Evolutionary conservation across 2,329 filamentous ascomycete species (phyloP).

Genomic region (Plenodomus tracheiphilus): DNA sequence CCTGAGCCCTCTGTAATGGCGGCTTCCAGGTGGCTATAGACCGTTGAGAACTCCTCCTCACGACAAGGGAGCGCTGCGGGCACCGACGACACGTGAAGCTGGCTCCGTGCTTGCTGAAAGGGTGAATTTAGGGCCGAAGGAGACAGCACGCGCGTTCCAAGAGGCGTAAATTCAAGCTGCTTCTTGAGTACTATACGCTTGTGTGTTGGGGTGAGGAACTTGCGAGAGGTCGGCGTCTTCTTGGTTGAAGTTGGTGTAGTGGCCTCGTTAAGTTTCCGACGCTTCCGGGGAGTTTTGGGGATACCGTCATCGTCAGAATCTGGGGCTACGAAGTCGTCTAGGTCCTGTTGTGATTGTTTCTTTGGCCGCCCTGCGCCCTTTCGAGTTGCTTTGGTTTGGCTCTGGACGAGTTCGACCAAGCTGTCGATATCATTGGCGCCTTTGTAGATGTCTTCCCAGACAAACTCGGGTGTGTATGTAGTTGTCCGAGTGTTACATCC

Average conservation of each 20-base stretch:
- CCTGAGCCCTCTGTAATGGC: slow-evolving; percentile 93
- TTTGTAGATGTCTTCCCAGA: slow-evolving; percentile 83
- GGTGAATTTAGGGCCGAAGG: slow-evolving; percentile 79
- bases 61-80: slow-evolving; percentile 87
- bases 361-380: slow-evolving; percentile 48
- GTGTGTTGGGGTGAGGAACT: slow-evolving; percentile 65
- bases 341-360: slow-evolving; percentile 39
- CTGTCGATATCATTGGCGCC: slow-evolving; percentile 67
- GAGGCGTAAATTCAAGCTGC: slow-evolving; percentile 88
- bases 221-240: slow-evolving; percentile 53
- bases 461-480: slow-evolving; percentile 88
- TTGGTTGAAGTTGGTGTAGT: slow-evolving; percentile 50
- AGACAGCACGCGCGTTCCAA: slow-evolving; percentile 85
- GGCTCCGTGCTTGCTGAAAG: slow-evolving; percentile 85
- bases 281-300: slow-evolving; percentile 53
- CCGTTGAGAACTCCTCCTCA: slow-evolving; percentile 86
- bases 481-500: slow-evolving; percentile 88
- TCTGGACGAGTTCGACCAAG: slow-evolving; percentile 69
- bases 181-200: slow-evolving; percentile 78
- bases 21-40: slow-evolving; percentile 91
- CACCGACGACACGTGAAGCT: slow-evolving; percentile 91
- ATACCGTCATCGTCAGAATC: slow-evolving; percentile 47
- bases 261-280: slow-evolving; percentile 51
- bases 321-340: slow-evolving; percentile 50
- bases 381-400: slow-evolving; percentile 72